Evolutionary conservation across 352 stramenopile species (phyloP).

Genomic region (Pythium vanterpoolii): DNA sequence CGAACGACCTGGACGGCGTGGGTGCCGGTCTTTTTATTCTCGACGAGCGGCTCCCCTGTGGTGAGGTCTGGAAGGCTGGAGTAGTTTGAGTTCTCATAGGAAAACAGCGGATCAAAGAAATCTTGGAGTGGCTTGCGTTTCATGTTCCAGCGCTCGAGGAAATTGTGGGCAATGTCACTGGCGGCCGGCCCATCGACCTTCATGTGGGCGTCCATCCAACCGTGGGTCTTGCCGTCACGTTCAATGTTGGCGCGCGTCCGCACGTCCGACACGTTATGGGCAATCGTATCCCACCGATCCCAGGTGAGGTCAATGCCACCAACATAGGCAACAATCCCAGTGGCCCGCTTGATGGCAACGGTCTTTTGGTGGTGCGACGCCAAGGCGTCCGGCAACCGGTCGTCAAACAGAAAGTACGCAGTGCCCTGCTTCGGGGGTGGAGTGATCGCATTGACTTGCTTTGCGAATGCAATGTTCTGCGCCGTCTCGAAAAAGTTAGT

Average conservation of each 20-base stretch:
- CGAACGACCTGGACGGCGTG: conserved; percentile 33
- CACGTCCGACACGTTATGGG: conserved; percentile 43
- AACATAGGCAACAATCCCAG: conserved; percentile 59
- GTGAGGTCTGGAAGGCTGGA: conserved; percentile 8
- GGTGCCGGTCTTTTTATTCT: neutral
- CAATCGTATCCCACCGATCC: conserved; percentile 64
- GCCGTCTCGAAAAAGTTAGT: conserved; percentile 56
- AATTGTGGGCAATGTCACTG: conserved; percentile 50
- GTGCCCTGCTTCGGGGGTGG: conserved; percentile 26
- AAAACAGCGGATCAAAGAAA: conserved; percentile 30
- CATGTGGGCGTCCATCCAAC: conserved; percentile 52
- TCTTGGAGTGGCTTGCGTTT: conserved; percentile 28
- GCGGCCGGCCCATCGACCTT: conserved; percentile 42
- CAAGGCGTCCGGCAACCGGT: conserved; percentile 26
- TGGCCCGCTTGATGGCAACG: conserved; percentile 27
- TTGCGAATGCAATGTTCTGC: conserved; percentile 54
- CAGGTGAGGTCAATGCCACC: conserved; percentile 52
- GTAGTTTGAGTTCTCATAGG: conserved; percentile 44
- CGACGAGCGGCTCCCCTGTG: neutral
- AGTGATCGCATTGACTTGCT: conserved; percentile 36
- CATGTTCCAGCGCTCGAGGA: conserved; percentile 54
- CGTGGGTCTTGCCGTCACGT: conserved; percentile 26
- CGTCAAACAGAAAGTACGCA: conserved; percentile 55
- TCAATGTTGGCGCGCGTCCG: conserved; percentile 29
- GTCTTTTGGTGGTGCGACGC: conserved; percentile 56